Evolutionary conservation across 176 grass and related monocot species (phyloP).

Genomic region (Aechmea fasciata): DNA sequence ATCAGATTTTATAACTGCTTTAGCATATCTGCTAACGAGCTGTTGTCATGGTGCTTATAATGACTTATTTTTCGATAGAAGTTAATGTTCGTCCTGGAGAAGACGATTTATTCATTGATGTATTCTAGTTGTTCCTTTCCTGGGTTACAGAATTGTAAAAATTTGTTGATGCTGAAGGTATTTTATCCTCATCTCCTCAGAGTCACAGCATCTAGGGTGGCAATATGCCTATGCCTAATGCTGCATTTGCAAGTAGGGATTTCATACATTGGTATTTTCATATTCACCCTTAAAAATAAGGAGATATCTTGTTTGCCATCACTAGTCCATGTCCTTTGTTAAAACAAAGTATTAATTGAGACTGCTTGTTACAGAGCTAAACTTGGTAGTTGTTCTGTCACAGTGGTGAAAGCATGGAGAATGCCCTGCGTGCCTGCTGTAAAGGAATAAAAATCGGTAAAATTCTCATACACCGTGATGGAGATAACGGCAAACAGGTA

Average conservation of each 20-base stretch:
- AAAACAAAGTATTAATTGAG: not conserved
- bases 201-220: too few species aligned
- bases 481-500: conserved; percentile 92
- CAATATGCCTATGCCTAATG: too few species aligned
- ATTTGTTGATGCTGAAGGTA: too few species aligned
- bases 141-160: too few species aligned
- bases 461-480: conserved; percentile 92
- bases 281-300: not conserved
- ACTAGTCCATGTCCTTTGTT: not conserved
- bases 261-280: not conserved
- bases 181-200: too few species aligned
- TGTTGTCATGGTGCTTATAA: too few species aligned
- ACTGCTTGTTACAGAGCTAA: not conserved
- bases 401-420: conserved; percentile 99
- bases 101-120: too few species aligned
- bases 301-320: not conserved
- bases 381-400: conserved; percentile 12
- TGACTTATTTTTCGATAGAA: too few species aligned
- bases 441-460: conserved; percentile 99
- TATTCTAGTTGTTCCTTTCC: too few species aligned
- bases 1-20: too few species aligned
- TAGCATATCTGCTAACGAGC: too few species aligned
- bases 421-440: conserved; percentile 87
- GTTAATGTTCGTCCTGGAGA: too few species aligned
- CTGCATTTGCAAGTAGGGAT: not conserved